Evolutionary conservation across 2,329 filamentous ascomycete genomes (phyloP).

Genomic region (Pseudogymnoascus sp.): DNA sequence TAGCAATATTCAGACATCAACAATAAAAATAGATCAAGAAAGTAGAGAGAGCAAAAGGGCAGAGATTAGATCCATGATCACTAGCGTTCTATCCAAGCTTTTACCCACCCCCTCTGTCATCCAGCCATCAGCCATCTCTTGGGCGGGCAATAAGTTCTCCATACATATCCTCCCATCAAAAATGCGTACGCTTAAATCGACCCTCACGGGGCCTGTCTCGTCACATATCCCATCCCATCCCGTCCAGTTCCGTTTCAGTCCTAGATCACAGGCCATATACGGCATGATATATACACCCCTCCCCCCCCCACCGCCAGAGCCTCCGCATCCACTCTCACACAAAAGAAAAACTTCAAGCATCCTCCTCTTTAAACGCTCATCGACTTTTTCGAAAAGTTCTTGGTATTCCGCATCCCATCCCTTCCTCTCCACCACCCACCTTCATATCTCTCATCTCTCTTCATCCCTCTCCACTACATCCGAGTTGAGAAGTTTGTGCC

Average conservation of each 20-base stretch:
- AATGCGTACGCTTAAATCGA: not conserved
- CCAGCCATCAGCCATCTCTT: constrained; percentile 1
- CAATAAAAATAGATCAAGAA: too few relatives aligned
- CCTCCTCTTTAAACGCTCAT: constrained; percentile 7
- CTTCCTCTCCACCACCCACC: not conserved
- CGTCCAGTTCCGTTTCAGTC: not conserved
- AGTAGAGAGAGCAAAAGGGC: too few relatives aligned
- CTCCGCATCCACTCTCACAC: not conserved
- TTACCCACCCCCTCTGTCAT: not conserved
- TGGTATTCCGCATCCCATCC: not conserved
- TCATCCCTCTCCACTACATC: constrained; percentile 1
- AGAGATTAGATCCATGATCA: constrained; percentile 6
- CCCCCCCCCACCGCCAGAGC: not conserved
- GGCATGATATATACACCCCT: constrained; percentile 5
- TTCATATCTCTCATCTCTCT: not conserved
- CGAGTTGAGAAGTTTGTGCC: constrained; percentile 6
- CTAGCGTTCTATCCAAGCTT: constrained; percentile 7
- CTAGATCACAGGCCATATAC: constrained; percentile 5
- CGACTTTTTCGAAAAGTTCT: not conserved
- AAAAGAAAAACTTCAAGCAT: not conserved
- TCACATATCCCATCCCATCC: not conserved
- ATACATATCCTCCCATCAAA: not conserved
- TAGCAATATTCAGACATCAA: too few relatives aligned
- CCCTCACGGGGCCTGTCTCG: not conserved
- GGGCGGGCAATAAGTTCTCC: not conserved